Conservation (phyloP, 73 alveolate genomes). For the Breviolum minutum region DNA sequence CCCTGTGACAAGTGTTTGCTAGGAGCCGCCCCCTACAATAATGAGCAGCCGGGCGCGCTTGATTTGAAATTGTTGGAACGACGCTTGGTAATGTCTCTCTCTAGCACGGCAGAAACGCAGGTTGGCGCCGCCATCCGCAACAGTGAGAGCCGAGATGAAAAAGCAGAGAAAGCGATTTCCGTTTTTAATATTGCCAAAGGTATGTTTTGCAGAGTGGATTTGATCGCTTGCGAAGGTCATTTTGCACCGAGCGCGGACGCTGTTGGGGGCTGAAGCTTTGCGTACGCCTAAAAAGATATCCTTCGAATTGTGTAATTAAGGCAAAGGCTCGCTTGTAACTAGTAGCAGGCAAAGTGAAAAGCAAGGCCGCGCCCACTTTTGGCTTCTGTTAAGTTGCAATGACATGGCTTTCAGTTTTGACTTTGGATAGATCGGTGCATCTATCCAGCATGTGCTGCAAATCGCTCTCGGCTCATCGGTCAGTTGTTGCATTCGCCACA, state of each 20-base stretch:
- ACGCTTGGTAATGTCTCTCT: too few species aligned
- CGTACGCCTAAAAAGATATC: neutral
- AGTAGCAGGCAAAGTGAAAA: neutral
- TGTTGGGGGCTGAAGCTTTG: neutral
- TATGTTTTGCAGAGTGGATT: neutral
- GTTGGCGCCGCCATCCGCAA: too few species aligned
- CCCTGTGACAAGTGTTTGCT: too few species aligned
- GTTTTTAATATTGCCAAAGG: too few species aligned
- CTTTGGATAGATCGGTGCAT: neutral
- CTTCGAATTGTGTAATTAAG: neutral
- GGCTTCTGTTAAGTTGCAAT: neutral
- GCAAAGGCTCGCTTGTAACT: too few species aligned
- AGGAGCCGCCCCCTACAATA: too few species aligned
- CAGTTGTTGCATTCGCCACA: too few species aligned
- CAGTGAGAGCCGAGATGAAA: too few species aligned
- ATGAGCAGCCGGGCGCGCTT: too few species aligned
- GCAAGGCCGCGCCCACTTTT: neutral
- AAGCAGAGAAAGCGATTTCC: too few species aligned
- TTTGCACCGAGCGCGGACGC: neutral
- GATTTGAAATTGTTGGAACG: too few species aligned
- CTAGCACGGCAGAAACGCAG: too few species aligned
- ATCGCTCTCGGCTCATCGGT: neutral
- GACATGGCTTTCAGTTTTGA: neutral
- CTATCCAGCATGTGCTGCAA: neutral
- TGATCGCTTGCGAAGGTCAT: neutral